Evolutionary conservation across 2,329 filamentous ascomycete genomes (phyloP), one percentile per base, ranked within the genome.

Genomic region (Rutstroemia sp.): DNA sequence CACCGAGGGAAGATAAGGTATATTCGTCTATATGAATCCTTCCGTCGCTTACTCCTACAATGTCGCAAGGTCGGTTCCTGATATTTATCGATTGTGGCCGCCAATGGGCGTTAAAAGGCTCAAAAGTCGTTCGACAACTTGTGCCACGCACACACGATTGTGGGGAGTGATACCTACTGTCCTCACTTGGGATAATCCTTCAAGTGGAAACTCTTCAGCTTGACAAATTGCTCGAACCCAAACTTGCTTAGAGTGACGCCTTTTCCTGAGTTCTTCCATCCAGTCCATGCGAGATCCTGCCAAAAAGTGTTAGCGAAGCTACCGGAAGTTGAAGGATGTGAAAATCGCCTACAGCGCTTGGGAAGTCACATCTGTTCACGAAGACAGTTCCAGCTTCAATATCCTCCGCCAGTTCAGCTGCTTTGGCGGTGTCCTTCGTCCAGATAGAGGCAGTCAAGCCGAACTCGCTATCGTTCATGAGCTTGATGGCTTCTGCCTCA

Each of bases 381-480:
- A 96, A 97, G 49, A 96, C 92, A 1, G 92, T 97, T 44, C 92
- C 92, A 47, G 92, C 92, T 70, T 96, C 92, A 48, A 97, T 83
- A 51, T 85, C 78, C 55, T 94, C 86, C 41, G 87, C 83, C 52
- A 97, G 78, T 69, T 88, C 80, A 64, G 91, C 84, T 16, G 87
- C 92, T 68, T 79, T 85, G 47, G 76, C 78, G 2, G 84, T 82
- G 68, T 97, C 90, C 72, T 94, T 95, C 57, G 91, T 96, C 92
- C 92, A 97, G 66, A 97, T 91, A 67, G 90, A 95, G n/a, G 92
- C 92, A 3, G 92, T 96, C 60, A 97, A 78, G 5, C 92, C 92
- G 69, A 95, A 95, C 62, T 95, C 86, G 73, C 89, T 94, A 70
- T 96, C 91, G 67, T 96, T 96, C 91, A 97, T 96, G 51, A 92